Conservation (phyloP, 108 stramenopile species). For the Mediolabrus comicus region DNA sequence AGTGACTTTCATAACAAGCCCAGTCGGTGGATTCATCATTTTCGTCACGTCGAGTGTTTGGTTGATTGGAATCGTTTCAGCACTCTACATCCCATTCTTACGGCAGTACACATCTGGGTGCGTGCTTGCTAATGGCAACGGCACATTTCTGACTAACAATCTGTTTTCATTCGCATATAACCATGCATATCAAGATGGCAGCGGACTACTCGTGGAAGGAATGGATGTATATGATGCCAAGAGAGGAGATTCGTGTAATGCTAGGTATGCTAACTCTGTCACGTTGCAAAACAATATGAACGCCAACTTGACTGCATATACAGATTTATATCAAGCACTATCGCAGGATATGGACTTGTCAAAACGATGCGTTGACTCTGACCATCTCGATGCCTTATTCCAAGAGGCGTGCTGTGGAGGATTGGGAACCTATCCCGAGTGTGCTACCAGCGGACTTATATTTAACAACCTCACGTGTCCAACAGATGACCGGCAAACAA, state of each 20-base stretch:
- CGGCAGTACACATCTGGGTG: conserved; percentile 41
- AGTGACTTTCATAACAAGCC: conserved; percentile 30
- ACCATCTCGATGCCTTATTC: conserved; percentile 27
- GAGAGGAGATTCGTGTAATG: conserved; percentile 42
- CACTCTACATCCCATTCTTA: conserved; percentile 34
- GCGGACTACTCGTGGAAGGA: conserved; percentile 39
- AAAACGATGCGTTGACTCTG: conserved; percentile 36
- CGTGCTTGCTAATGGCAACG: conserved; percentile 23
- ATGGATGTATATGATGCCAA: conserved; percentile 45
- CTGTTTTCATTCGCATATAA: conserved; percentile 51
- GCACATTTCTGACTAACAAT: conserved; percentile 49
- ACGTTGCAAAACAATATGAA: conserved; percentile 38
- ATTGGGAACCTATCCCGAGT: conserved; percentile 32
- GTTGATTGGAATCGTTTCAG: conserved; percentile 18
- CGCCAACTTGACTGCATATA: conserved; percentile 34
- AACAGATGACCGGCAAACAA: conserved; percentile 34
- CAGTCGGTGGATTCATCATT: conserved; percentile 25
- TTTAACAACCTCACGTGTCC: conserved; percentile 23
- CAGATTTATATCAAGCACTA: conserved; percentile 29
- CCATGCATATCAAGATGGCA: conserved; percentile 57
- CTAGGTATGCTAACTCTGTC: conserved; percentile 30
- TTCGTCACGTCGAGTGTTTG: conserved; percentile 24
- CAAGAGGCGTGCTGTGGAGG: conserved; percentile 39
- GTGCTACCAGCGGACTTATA: background rate
- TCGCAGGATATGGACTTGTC: conserved; percentile 29